Evolutionary conservation across 345 rosid genomes (phyloP).

Genomic region (Chamaenerion angustifolium): DNA sequence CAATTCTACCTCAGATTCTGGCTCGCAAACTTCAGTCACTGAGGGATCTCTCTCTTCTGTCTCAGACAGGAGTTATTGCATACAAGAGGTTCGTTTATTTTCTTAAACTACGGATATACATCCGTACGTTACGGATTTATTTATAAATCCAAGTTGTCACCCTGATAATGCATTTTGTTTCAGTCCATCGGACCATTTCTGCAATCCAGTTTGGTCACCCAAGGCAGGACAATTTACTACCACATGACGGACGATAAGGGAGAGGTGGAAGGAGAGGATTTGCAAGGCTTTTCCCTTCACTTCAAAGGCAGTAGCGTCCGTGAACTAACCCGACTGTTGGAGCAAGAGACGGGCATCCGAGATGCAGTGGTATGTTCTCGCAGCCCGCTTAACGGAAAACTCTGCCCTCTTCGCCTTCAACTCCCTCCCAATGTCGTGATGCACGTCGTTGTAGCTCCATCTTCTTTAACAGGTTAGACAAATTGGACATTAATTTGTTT

Average conservation of each 20-base stretch:
- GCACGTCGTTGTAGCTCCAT: constrained; percentile 52
- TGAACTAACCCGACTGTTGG: constrained; percentile 44
- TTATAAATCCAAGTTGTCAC: no score
- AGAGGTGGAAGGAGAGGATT: constrained; percentile 41
- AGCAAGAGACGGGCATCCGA: constrained; percentile 46
- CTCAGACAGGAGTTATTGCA: constrained; percentile 13
- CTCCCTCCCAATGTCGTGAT: constrained; percentile 75
- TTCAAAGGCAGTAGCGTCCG: constrained; percentile 62
- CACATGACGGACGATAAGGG: constrained; percentile 62
- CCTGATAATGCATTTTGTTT: neutral
- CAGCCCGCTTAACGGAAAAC: constrained; percentile 68
- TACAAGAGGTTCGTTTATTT: constrained; percentile 41
- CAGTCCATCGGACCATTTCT: constrained; percentile 43
- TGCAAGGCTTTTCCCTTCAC: constrained; percentile 30
- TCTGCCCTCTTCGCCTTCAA: constrained; percentile 61
- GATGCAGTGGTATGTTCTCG: constrained; percentile 64
- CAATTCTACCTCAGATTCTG: constrained; percentile 10
- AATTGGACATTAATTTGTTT: no score
- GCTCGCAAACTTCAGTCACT: constrained; percentile 25
- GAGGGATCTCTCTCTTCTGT: constrained; percentile 15
- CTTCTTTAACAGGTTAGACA: constrained; percentile 14
- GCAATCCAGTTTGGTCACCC: constrained; percentile 42
- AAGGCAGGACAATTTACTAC: constrained; percentile 63
- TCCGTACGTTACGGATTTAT: no score
- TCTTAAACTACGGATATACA: no score